Conservation (phyloP, 192 early-diverging fungal species). For the Backusella liffmaniae region DNA sequence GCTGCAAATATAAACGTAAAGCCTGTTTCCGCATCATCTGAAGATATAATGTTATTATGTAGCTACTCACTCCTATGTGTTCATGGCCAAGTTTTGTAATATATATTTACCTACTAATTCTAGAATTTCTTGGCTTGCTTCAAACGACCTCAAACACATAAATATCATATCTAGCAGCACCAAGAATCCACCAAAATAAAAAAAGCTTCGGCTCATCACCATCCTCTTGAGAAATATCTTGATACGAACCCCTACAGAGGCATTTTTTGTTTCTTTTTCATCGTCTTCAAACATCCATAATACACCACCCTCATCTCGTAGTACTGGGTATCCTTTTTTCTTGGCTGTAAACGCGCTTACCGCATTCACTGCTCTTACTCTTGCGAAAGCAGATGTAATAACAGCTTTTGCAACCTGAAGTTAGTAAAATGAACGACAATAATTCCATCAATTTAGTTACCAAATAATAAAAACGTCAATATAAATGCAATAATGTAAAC, state of each 20-base stretch:
- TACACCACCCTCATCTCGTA: background rate
- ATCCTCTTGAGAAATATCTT: constrained; percentile 1
- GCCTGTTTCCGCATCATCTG: constrained; percentile 44
- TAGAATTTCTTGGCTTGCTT: constrained; percentile 21
- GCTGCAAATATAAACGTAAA: constrained; percentile 50
- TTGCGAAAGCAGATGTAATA: constrained; percentile 54
- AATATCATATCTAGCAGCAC: constrained; percentile 47
- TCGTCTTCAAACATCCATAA: constrained; percentile 23
- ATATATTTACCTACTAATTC: constrained; percentile 32
- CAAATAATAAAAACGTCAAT: constrained; percentile 49
- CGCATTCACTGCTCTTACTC: constrained; percentile 44
- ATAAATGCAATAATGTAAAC: constrained; percentile 51
- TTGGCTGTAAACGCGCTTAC: constrained; percentile 49
- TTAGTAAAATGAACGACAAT: background rate
- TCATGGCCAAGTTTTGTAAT: background rate
- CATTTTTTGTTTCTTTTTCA: background rate
- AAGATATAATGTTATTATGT: background rate
- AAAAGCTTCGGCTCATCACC: constrained; percentile 27
- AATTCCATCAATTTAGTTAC: background rate
- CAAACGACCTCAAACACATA: constrained; percentile 43
- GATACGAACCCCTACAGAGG: background rate
- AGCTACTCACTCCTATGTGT: too few relatives aligned
- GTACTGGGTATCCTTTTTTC: constrained; percentile 20
- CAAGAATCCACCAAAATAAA: constrained; percentile 33
- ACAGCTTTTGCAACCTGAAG: constrained; percentile 39